Evolutionary conservation across 768 basidiomycete genomes (phyloP).

Genomic region (Suillus placidus): DNA sequence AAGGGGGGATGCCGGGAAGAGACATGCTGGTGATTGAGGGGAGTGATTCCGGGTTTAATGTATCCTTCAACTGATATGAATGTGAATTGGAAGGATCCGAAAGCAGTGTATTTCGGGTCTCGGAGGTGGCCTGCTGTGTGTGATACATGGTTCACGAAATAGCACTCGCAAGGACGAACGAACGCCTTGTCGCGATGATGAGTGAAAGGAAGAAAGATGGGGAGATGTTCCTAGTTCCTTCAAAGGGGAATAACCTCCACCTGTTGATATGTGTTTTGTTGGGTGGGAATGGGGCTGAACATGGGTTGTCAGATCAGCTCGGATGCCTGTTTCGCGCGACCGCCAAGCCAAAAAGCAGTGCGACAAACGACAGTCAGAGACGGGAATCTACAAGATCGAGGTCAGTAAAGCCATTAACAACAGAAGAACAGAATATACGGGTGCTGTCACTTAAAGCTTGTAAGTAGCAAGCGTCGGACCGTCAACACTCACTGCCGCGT

Average conservation of each 20-base stretch:
- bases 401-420: not conserved
- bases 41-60: conserved; percentile 11
- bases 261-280: conserved; percentile 26
- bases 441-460: conserved; percentile 5
- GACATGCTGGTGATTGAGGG: conserved; percentile 25
- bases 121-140: conserved; percentile 16
- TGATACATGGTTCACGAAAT: conserved; percentile 15
- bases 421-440: conserved; percentile 5
- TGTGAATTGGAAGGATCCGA: conserved; percentile 6
- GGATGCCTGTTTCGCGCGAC: conserved; percentile 14
- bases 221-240: conserved; percentile 3
- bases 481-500: not conserved
- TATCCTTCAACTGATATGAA: conserved; percentile 5
- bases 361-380: not conserved
- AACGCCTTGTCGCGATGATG: not conserved
- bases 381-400: not conserved
- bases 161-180: conserved; percentile 5
- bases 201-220: conserved; percentile 7
- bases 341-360: not conserved
- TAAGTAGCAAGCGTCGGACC: not conserved
- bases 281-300: conserved; percentile 17
- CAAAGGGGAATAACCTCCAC: conserved; percentile 8
- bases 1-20: conserved; percentile 14
- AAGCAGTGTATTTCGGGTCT: conserved; percentile 11
- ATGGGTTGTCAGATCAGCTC: conserved; percentile 16